Evolutionary conservation across 2,329 filamentous ascomycete species (phyloP).

Genomic region (Aureobasidium lini): DNA sequence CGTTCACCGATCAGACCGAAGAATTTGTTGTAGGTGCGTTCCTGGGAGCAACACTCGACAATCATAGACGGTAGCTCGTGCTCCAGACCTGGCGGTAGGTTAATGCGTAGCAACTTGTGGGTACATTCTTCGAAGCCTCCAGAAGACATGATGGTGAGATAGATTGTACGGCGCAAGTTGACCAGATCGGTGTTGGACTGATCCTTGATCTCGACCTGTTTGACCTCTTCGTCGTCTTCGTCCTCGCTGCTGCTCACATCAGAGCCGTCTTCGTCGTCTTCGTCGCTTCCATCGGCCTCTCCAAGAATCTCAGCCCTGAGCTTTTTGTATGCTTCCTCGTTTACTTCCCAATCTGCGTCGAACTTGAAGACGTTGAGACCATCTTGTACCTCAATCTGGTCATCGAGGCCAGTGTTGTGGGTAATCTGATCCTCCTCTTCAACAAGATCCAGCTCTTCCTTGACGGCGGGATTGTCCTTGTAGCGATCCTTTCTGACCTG

Average conservation of each 20-base stretch:
- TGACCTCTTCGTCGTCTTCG: slow-evolving; percentile 67
- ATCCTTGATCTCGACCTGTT: slow-evolving; percentile 91
- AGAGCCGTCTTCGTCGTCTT: slow-evolving; percentile 58
- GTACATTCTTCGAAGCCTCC: slow-evolving; percentile 94
- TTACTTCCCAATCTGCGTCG: slow-evolving; percentile 80
- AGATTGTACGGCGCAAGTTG: slow-evolving; percentile 87
- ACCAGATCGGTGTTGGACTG: slow-evolving; percentile 94
- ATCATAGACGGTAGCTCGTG: slow-evolving; percentile 92
- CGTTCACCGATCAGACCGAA: slow-evolving; percentile 90
- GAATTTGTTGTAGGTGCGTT: slow-evolving; percentile 96
- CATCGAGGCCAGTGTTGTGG: slow-evolving; percentile 74
- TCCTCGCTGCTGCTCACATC: slow-evolving; percentile 34
- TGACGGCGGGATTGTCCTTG: slow-evolving; percentile 86
- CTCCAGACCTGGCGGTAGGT: slow-evolving; percentile 78
- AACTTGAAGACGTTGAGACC: slow-evolving; percentile 92
- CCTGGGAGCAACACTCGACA: slow-evolving; percentile 92
- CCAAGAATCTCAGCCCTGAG: slow-evolving; percentile 91
- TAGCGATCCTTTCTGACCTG: slow-evolving; percentile 94
- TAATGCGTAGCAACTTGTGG: slow-evolving; percentile 87
- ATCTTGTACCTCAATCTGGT: slow-evolving; percentile 77
- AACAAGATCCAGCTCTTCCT: slow-evolving; percentile 87
- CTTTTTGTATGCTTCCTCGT: slow-evolving; percentile 83
- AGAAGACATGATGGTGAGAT: slow-evolving; percentile 94
- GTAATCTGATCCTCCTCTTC: slow-evolving; percentile 99
- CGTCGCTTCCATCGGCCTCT: slow-evolving; percentile 66